Evolutionary conservation across 495 filamentous ascomycete genomes (phyloP), one percentile per base, ranked within the genome.

Genomic region (Xylaria grammica): DNA sequence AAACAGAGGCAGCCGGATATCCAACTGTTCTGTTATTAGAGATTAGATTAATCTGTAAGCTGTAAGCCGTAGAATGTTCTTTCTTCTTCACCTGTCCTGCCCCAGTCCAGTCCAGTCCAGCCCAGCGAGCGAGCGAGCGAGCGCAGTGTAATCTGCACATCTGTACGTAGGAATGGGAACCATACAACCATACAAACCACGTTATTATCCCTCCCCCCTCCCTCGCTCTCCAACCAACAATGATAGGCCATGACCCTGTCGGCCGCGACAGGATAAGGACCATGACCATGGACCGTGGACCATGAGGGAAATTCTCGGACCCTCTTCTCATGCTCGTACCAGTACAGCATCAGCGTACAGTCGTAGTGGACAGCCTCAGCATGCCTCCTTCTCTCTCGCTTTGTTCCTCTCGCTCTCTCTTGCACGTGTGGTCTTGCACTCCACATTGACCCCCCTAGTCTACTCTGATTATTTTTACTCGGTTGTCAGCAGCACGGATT

Each of bases 401-500:
- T 32, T 20, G 20, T 20, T 22, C 51, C 29, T 49, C 45, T 53
- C 44, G 34, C 59, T 62, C 60, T 52, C 38, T 32, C 36, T 62
- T 32, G 38, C 48, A 30, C 36, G 24, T 52, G 49, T 19, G 60
- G 19, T 50, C 55, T 10, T 38, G 22, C 55, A 27, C 55, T 49
- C 54, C 63, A 46, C 52, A 54, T 17, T 58, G 50, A 45, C 40
- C 38, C 40, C 20, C 32, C 58, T 19, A 22, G 58, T 29, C 30
- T 42, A 3, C 29, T 32, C 38, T 32, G 50, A 30, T 52, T 44
- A 52, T 55, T 52, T 36, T 50, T 55, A 36, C 38, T 20, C 60
- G 60, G 60, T 40, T 46, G 50, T 45, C 60, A 63, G 60, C 63
- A 65, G 51, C 51, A 55, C 63, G 63, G 55, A 60, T 29, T 52